These are phyloP conservation scores for Talaromyces sp. DNA, from an alignment of 2,329 filamentous ascomycete species.

Conservation along the genomic window DNA sequence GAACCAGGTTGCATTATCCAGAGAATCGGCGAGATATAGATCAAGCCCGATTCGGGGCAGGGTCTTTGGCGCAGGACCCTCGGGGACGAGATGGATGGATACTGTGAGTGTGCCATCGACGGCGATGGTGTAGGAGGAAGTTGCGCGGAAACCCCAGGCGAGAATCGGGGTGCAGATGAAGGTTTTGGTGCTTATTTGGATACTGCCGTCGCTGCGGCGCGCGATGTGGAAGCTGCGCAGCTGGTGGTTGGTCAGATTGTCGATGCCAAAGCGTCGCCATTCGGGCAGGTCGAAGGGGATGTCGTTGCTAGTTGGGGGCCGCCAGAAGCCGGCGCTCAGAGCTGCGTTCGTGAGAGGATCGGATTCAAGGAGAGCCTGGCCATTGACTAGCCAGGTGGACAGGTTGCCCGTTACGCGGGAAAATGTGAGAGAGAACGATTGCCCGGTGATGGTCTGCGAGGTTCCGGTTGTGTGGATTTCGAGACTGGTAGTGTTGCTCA, in stretches of 20 bases:
- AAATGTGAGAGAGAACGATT: not conserved
- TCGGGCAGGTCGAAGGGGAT: constrained; percentile 24
- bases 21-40: not conserved
- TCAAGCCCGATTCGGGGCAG: not conserved
- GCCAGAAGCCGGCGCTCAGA: constrained; percentile 28
- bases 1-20: not conserved
- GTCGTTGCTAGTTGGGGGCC: constrained; percentile 33
- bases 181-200: not conserved
- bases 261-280: constrained; percentile 26
- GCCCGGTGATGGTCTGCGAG: not conserved
- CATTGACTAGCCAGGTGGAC: not conserved
- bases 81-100: not conserved
- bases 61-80: not conserved
- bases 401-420: not conserved
- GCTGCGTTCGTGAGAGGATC: not conserved
- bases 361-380: not conserved
- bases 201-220: not conserved
- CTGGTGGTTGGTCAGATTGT: not conserved
- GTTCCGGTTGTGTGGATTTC: not conserved
- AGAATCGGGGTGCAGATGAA: not conserved
- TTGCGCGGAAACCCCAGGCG: not conserved
- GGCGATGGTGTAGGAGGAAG: not conserved
- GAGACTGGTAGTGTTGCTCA: not conserved
- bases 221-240: not conserved
- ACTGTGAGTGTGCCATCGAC: not conserved